phyloP scores from a whole-genome alignment of 108 stramenopile species.

The Conticribra weissflogii region DNA sequence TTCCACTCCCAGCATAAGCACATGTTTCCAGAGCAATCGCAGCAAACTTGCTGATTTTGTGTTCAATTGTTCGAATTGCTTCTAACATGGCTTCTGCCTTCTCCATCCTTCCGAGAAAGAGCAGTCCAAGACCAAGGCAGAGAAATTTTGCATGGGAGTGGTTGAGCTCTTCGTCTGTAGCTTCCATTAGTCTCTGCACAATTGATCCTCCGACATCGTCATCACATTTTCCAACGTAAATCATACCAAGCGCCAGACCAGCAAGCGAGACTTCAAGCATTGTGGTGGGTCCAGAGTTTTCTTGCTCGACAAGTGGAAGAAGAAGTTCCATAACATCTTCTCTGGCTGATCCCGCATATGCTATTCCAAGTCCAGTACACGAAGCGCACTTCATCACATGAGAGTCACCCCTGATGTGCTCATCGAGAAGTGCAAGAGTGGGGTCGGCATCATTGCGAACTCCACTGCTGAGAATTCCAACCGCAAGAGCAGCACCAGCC shows the following conservation, averaged over 20 bases:
- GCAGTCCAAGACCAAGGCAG: slow-evolving; percentile 94
- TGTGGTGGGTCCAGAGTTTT: slow-evolving; percentile 64
- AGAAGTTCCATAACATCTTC: slow-evolving; percentile 96
- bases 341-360: slow-evolving; percentile 94
- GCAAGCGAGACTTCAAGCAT: slow-evolving; percentile 89
- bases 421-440: slow-evolving; percentile 92
- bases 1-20: slow-evolving; percentile 98
- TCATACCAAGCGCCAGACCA: slow-evolving; percentile 95
- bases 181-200: slow-evolving; percentile 97
- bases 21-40: slow-evolving; percentile 91
- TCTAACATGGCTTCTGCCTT: slow-evolving; percentile 98
- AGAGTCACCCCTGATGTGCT: slow-evolving; percentile 87
- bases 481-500: slow-evolving; percentile 97
- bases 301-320: slow-evolving; percentile 87
- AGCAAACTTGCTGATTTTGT: slow-evolving; percentile 94
- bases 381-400: slow-evolving; percentile 91
- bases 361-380: slow-evolving; percentile 95
- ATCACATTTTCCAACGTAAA: slow-evolving; percentile 96
- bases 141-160: slow-evolving; percentile 93
- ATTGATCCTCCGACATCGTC: slow-evolving; percentile 93
- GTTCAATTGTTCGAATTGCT: slow-evolving; percentile 94
- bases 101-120: slow-evolving; percentile 96
- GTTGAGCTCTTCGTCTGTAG: slow-evolving; percentile 95
- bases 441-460: slow-evolving; percentile 98
- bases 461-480: slow-evolving; percentile 94